Conservation (phyloP, 306 rosid genomes). For the Canavalia ensiformis region DNA sequence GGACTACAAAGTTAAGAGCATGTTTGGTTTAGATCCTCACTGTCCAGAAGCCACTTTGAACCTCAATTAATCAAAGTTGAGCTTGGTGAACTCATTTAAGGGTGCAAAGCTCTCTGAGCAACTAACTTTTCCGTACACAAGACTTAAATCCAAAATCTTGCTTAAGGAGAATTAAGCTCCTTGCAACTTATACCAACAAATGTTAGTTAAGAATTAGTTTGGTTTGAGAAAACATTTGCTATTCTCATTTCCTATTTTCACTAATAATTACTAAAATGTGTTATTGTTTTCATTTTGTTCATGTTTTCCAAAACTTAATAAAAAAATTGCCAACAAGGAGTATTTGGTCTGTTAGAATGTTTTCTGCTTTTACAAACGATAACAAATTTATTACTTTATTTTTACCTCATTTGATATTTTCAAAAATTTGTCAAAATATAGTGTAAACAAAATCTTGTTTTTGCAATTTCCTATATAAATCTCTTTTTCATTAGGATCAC, state of each 20-base stretch:
- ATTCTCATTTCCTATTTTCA: no score
- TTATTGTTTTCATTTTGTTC: not conserved
- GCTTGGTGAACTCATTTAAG: not conserved
- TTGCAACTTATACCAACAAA: no score
- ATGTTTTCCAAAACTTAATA: not conserved
- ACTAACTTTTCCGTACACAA: not conserved
- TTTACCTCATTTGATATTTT: not conserved
- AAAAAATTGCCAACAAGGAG: not conserved
- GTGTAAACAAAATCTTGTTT: not conserved
- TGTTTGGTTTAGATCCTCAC: not conserved
- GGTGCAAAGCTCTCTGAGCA: not conserved
- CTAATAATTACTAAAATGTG: no score
- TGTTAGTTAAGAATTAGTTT: no score
- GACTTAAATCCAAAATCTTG: not conserved
- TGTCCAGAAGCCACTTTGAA: not conserved
- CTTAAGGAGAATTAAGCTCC: conserved; percentile 1
- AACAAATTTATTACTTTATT: not conserved
- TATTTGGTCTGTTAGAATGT: not conserved
- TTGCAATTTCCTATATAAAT: no score
- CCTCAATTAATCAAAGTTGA: not conserved
- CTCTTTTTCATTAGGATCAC: not conserved
- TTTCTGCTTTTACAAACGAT: not conserved
- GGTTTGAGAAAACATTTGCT: no score
- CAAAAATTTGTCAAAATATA: not conserved
- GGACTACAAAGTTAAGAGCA: not conserved